Evolutionary conservation across 2,329 filamentous ascomycete species (phyloP).

Genomic region (Boeremia lycopersici): DNA sequence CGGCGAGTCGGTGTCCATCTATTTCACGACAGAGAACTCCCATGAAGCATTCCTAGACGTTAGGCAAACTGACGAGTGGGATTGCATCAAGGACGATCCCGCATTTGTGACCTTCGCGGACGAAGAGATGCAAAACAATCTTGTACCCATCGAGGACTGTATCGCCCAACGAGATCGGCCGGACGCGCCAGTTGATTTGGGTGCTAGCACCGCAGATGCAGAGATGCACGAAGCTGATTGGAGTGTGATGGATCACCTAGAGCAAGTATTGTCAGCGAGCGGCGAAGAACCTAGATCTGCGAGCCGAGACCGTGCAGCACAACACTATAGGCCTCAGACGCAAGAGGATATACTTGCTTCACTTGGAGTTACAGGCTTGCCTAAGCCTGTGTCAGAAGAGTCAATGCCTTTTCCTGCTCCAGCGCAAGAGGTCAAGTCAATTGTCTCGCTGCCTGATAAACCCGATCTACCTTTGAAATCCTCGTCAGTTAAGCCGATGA

Average conservation of each 20-base stretch:
- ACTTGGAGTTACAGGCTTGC: slow-evolving; percentile 46
- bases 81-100: slow-evolving; percentile 56
- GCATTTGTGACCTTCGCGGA: slow-evolving; percentile 55
- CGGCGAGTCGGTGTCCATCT: slow-evolving; percentile 57
- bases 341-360: slow-evolving; percentile 47
- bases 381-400: slow-evolving; percentile 42
- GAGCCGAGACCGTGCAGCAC: neutral
- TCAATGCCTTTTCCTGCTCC: slow-evolving; percentile 19
- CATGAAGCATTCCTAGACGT: slow-evolving; percentile 55
- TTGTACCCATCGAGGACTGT: slow-evolving; percentile 53
- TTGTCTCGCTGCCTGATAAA: slow-evolving; percentile 26
- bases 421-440: slow-evolving; percentile 15
- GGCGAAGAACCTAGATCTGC: slow-evolving; percentile 18
- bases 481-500: slow-evolving; percentile 19
- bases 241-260: slow-evolving; percentile 49
- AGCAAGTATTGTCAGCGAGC: slow-evolving; percentile 44
- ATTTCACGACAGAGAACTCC: slow-evolving; percentile 52
- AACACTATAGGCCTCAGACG: slow-evolving; percentile 22
- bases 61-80: slow-evolving; percentile 57
- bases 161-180: slow-evolving; percentile 48
- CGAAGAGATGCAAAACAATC: slow-evolving; percentile 43
- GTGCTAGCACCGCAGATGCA: slow-evolving; percentile 35
- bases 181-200: slow-evolving; percentile 34
- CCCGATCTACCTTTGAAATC: slow-evolving; percentile 17
- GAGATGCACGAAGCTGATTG: slow-evolving; percentile 44